Conservation (phyloP, 2,329 filamentous ascomycete genomes). For the Saccharata proteae region DNA sequence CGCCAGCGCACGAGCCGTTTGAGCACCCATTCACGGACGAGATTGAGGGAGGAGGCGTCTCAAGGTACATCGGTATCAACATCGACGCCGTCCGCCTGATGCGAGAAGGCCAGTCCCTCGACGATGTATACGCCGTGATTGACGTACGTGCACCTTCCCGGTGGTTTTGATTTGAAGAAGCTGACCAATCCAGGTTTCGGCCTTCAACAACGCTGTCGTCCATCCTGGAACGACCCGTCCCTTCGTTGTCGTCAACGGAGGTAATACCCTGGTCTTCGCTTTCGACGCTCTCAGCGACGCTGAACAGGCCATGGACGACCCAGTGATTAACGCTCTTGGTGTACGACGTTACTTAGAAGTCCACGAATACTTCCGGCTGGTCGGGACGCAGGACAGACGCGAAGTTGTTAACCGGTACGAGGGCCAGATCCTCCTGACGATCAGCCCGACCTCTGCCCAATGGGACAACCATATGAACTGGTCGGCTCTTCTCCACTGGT, state of each 20-base stretch:
- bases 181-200: no score
- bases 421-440: slow-evolving; percentile 16
- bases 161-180: no score
- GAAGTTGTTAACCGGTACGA: slow-evolving; percentile 18
- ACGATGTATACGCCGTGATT: no score
- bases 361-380: slow-evolving; percentile 13
- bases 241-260: slow-evolving; percentile 6
- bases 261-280: slow-evolving; percentile 15
- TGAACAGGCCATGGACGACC: slow-evolving; percentile 15
- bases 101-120: no score
- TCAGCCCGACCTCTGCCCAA: neutral
- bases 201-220: no score
- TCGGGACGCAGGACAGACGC: slow-evolving; percentile 15
- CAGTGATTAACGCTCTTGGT: slow-evolving; percentile 12
- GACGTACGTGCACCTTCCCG: no score
- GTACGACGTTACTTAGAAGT: slow-evolving; percentile 13
- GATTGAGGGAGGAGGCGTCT: no score
- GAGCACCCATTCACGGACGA: no score
- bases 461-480: slow-evolving; percentile 1
- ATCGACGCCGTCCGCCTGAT: no score
- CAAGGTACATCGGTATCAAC: no score
- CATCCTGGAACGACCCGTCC: no score
- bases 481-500: slow-evolving; percentile 9
- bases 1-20: no score
- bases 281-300: slow-evolving; percentile 29